These are phyloP conservation scores for Picea abies DNA, from an alignment of 83 land plant species.

Conservation along the genomic window DNA sequence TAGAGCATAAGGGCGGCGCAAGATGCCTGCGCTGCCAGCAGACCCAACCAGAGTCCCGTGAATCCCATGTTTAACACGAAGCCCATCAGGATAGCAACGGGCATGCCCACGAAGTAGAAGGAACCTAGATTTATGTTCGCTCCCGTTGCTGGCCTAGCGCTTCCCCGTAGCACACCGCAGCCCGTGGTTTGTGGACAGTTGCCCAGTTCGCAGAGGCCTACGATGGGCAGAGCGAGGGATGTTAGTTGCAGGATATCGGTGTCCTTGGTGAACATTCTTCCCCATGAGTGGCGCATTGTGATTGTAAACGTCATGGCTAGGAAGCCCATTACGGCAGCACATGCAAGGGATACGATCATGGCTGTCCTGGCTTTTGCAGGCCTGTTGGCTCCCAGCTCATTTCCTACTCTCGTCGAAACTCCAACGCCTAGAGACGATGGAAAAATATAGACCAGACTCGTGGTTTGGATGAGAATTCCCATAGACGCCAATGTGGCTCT, in stretches of 20 bases:
- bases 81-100: conserved; percentile 46
- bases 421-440: conserved; percentile 33
- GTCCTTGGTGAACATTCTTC: conserved; percentile 31
- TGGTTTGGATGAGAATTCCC: conserved; percentile 46
- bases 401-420: conserved; percentile 40
- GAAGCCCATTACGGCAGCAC: conserved; percentile 25
- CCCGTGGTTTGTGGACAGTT: conserved; percentile 52
- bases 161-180: conserved; percentile 43
- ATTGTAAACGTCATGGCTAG: conserved; percentile 31
- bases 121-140: conserved; percentile 56
- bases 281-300: conserved; percentile 30
- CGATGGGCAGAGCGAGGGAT: conserved; percentile 32
- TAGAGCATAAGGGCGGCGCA: conserved; percentile 32
- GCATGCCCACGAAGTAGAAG: conserved; percentile 63
- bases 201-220: conserved; percentile 44
- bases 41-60: conserved; percentile 39
- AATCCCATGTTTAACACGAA: conserved; percentile 48
- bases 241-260: conserved; percentile 26
- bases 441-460: conserved; percentile 37
- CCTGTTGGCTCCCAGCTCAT: conserved; percentile 34
- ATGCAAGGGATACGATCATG: conserved; percentile 21
- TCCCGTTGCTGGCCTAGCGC: conserved; percentile 45
- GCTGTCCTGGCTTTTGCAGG: conserved; percentile 32
- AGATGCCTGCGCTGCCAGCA: conserved; percentile 39
- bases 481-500: conserved; percentile 40